Evolutionary conservation across 805 yeast species (phyloP).

Genomic region (Cyberlindnera petersonii): DNA sequence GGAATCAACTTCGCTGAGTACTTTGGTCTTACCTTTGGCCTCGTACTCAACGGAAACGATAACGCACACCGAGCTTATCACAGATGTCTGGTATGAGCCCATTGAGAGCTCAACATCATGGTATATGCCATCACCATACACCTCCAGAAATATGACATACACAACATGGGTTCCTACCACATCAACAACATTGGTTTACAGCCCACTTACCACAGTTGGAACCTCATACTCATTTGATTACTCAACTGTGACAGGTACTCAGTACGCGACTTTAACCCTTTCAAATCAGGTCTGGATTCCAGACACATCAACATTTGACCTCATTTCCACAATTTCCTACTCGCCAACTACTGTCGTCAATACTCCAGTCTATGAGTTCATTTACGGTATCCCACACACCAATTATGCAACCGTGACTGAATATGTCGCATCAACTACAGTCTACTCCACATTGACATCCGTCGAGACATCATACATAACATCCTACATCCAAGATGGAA

Average conservation of each 20-base stretch:
- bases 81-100: constrained; percentile 3
- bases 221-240: constrained; percentile 7
- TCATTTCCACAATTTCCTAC: constrained; percentile 1
- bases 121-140: constrained; percentile 7
- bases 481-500: constrained; percentile 14
- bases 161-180: constrained; percentile 12
- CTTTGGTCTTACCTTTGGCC: constrained; percentile 19
- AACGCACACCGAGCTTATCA: constrained; percentile 2
- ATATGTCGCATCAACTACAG: constrained; percentile 15
- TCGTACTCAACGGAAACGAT: constrained; percentile 5
- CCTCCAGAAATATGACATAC: constrained; percentile 12
- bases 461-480: constrained; percentile 15
- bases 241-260: constrained; percentile 13
- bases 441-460: constrained; percentile 8
- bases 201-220: background rate
- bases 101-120: constrained; percentile 4
- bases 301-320: constrained; percentile 7
- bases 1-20: constrained; percentile 4
- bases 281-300: constrained; percentile 20
- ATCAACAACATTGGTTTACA: constrained; percentile 2
- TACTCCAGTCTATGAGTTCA: constrained; percentile 13
- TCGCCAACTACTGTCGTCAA: constrained; percentile 8
- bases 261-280: constrained; percentile 15
- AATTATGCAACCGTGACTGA: constrained; percentile 15
- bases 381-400: constrained; percentile 16